These are phyloP conservation scores for Dryas drummondii DNA, from an alignment of 306 rosid species.

Conservation along the genomic window DNA sequence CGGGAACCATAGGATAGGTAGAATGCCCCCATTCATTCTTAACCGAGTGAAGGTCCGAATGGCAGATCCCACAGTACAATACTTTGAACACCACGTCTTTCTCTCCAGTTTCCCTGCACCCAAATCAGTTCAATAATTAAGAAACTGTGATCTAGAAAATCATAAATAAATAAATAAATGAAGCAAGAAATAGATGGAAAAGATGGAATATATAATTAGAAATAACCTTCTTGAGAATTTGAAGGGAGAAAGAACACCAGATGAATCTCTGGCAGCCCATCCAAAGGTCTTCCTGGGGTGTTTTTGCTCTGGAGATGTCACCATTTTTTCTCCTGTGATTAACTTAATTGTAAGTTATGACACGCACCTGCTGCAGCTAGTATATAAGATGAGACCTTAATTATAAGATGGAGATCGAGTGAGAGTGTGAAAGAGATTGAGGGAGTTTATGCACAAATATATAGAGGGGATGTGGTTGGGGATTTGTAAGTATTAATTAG, in stretches of 20 bases:
- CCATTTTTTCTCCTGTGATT: not conserved
- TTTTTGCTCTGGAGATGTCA: not conserved
- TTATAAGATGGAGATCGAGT: too few species aligned
- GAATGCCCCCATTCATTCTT: constrained; percentile 18
- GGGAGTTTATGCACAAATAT: too few species aligned
- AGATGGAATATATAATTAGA: not conserved
- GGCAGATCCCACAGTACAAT: constrained; percentile 24
- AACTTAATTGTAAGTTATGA: too few species aligned
- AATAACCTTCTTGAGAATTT: not conserved
- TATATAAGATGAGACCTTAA: too few species aligned
- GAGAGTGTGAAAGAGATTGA: too few species aligned
- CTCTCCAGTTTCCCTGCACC: constrained; percentile 24
- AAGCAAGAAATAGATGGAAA: not conserved
- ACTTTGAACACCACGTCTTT: constrained; percentile 23
- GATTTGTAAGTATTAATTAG: too few species aligned
- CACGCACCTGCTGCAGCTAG: too few species aligned
- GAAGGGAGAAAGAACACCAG: constrained; percentile 8
- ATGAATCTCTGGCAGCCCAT: constrained; percentile 15
- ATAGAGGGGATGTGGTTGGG: too few species aligned
- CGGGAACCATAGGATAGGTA: constrained; percentile 4
- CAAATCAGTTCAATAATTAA: not conserved
- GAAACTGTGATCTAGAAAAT: too few species aligned
- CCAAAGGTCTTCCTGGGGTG: not conserved
- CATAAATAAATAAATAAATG: too few species aligned
- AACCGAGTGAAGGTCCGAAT: constrained; percentile 18